Percentiles rank a stretch among this genome's conserved stretches.
Evolutionary conservation across 169 alveolate genomes (phyloP).

Genomic region (Besnoitia besnoiti): DNA sequence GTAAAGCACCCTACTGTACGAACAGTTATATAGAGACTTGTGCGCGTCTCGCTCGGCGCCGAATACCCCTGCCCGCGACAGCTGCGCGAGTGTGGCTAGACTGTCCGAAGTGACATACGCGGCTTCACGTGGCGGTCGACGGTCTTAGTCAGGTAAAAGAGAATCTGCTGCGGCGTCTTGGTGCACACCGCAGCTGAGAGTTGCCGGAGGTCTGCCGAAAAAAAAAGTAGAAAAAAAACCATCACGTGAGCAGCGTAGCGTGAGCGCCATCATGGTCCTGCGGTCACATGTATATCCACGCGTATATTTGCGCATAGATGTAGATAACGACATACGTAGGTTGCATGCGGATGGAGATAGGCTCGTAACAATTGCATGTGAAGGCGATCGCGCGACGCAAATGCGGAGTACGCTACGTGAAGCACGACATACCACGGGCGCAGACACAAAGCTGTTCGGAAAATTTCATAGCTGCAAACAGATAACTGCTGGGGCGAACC

Average conservation of each 20-base stretch:
- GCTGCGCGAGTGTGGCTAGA: too few relatives aligned
- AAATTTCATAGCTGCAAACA: too few relatives aligned
- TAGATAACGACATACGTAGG: too few relatives aligned
- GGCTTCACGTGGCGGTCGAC: constrained; percentile 51
- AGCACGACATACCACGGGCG: too few relatives aligned
- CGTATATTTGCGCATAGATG: not conserved
- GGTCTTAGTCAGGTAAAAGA: constrained; percentile 49
- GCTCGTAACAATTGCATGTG: too few relatives aligned
- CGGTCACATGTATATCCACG: not conserved
- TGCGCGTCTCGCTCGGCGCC: too few relatives aligned
- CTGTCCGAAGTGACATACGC: not conserved
- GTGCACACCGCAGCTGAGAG: constrained; percentile 62
- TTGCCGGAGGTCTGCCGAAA: constrained; percentile 52
- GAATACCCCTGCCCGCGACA: too few relatives aligned
- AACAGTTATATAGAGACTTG: too few relatives aligned
- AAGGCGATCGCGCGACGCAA: not conserved
- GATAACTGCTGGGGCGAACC: too few relatives aligned
- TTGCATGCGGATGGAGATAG: too few relatives aligned
- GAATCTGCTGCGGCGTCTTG: constrained; percentile 54
- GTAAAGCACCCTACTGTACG: too few relatives aligned
- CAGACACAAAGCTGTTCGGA: too few relatives aligned
- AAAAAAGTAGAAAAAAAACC: not conserved
- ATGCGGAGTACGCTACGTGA: not conserved
- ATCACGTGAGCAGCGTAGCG: not conserved
- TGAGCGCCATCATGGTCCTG: not conserved